Percentiles rank a stretch among this genome's conserved stretches.
Conservation (phyloP, 768 basidiomycete genomes). For the Guyanaporus albipodus region DNA sequence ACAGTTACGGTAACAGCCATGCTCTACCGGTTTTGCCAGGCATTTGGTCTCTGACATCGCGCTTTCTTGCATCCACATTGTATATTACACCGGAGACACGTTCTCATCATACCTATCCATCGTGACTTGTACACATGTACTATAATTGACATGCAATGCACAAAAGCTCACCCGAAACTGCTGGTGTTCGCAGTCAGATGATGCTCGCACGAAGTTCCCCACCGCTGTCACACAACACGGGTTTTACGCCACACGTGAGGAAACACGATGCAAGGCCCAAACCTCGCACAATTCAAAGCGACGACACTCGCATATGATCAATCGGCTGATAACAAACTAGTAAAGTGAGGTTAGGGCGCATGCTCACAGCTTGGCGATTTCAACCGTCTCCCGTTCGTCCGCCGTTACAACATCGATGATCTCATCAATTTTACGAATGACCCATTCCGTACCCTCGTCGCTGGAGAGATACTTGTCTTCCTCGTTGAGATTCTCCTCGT, state of each 20-base stretch:
- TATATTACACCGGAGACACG: conserved; percentile 30
- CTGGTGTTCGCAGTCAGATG: conserved; percentile 20
- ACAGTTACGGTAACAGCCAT: conserved; percentile 80
- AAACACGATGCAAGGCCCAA: conserved; percentile 28
- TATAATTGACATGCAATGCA: conserved; percentile 30
- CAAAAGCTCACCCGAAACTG: conserved; percentile 19
- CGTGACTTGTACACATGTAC: conserved; percentile 30
- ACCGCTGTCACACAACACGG: conserved; percentile 26
- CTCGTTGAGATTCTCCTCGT: conserved; percentile 51
- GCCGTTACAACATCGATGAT: conserved; percentile 69
- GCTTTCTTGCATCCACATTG: conserved; percentile 27
- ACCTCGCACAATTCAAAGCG: conserved; percentile 15
- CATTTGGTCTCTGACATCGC: conserved; percentile 41
- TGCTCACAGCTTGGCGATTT: conserved; percentile 60
- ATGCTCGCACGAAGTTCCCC: conserved; percentile 10
- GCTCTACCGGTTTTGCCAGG: conserved; percentile 75
- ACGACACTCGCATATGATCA: conserved; percentile 26
- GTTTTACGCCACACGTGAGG: conserved; percentile 31
- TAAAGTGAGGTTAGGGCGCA: conserved; percentile 19
- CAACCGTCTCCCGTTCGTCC: conserved; percentile 35
- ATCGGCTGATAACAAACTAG: conserved; percentile 29
- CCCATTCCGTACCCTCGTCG: conserved; percentile 88
- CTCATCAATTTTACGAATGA: conserved; percentile 77
- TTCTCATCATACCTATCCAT: conserved; percentile 27
- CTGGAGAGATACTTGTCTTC: conserved; percentile 79